Evolutionary conservation across 805 yeast genomes (phyloP).

Genomic region (Pichia pseudocactophila): DNA sequence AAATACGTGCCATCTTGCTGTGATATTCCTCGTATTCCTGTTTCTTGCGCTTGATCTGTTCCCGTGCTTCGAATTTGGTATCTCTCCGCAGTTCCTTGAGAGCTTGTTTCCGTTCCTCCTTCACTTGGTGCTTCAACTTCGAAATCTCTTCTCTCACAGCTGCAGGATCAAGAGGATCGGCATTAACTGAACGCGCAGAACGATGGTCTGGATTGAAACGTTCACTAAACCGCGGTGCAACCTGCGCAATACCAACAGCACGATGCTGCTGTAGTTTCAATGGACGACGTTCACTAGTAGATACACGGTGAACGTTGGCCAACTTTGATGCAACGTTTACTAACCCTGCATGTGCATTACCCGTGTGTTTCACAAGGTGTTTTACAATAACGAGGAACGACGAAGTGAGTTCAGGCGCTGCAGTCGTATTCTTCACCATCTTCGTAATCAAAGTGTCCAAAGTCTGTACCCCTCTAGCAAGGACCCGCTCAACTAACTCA

Average conservation of each 20-base stretch:
- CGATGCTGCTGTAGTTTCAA: conserved; percentile 74
- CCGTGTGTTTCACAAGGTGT: conserved; percentile 30
- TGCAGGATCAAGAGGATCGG: conserved; percentile 57
- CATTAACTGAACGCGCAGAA: conserved; percentile 30
- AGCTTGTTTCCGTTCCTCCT: conserved; percentile 84
- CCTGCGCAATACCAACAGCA: conserved; percentile 75
- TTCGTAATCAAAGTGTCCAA: conserved; percentile 25
- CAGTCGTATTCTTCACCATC: conserved; percentile 55
- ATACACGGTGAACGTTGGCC: conserved; percentile 39
- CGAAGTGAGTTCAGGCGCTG: conserved; percentile 48
- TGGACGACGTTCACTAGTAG: conserved; percentile 50
- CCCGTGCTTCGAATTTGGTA: conserved; percentile 77
- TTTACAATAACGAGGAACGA: conserved; percentile 39
- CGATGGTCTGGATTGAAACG: conserved; percentile 93
- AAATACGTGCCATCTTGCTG: conserved; percentile 77
- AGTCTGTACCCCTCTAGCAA: conserved; percentile 27
- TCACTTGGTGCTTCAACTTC: conserved; percentile 76
- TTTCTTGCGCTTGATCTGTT: conserved; percentile 73
- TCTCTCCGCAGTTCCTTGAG: conserved; percentile 88
- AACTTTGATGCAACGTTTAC: conserved; percentile 35
- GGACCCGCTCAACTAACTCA: conserved; percentile 21
- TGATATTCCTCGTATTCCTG: conserved; percentile 71
- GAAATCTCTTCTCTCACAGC: conserved; percentile 70
- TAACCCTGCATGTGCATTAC: conserved; percentile 26
- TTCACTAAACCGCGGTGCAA: conserved; percentile 89